phyloP scores from a whole-genome alignment of 2,329 filamentous ascomycete species.

The Penicillium sp. region DNA sequence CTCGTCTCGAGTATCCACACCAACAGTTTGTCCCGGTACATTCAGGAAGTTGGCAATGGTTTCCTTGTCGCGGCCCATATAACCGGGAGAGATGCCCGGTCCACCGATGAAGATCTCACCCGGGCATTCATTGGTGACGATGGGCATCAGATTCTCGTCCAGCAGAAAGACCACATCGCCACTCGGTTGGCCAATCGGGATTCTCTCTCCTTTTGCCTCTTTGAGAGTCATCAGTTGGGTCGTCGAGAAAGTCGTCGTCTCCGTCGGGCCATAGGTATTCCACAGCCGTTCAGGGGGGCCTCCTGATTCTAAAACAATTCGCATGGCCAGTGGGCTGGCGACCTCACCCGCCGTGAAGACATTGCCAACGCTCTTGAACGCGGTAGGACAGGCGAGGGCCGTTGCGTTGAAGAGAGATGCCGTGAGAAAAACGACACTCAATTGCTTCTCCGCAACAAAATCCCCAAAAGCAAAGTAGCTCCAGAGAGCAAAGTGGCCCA shows the following conservation, averaged over 20 bases:
- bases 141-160: slow-evolving; percentile 9
- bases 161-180: slow-evolving; percentile 13
- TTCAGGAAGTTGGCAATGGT: slow-evolving; percentile 63
- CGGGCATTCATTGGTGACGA: slow-evolving; percentile 11
- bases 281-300: slow-evolving; percentile 19
- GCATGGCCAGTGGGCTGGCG: slow-evolving; percentile 15
- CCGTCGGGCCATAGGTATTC: slow-evolving; percentile 27
- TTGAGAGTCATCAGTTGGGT: slow-evolving; percentile 16
- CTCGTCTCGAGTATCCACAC: slow-evolving; percentile 48
- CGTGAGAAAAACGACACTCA: slow-evolving; percentile 1
- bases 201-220: slow-evolving; percentile 8
- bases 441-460: background rate
- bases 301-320: slow-evolving; percentile 13
- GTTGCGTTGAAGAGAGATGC: slow-evolving; percentile 18
- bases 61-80: slow-evolving; percentile 56
- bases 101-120: slow-evolving; percentile 27
- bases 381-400: slow-evolving; percentile 12
- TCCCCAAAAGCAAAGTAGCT: slow-evolving; percentile 14
- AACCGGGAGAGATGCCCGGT: slow-evolving; percentile 70
- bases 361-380: slow-evolving; percentile 12
- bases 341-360: slow-evolving; percentile 21
- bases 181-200: slow-evolving; percentile 43
- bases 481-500: slow-evolving; percentile 22
- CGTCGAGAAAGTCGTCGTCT: slow-evolving; percentile 16
- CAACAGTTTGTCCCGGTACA: background rate